Evolutionary conservation across 371 early-diverging fungal species (phyloP).

Genomic region (Mucor irregularis): DNA sequence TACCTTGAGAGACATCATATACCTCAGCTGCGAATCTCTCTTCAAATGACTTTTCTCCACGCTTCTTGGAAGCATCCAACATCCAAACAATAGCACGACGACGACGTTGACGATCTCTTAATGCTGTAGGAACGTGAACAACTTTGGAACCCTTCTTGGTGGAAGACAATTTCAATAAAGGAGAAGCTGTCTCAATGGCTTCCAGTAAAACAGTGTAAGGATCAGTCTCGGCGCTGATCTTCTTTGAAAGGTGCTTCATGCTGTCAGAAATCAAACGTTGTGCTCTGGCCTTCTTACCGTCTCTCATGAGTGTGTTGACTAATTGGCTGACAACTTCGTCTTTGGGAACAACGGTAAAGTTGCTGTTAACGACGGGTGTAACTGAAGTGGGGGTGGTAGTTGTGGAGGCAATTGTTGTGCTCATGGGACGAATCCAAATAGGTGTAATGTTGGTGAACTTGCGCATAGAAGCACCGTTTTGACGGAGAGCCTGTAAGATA

Average conservation of each 20-base stretch:
- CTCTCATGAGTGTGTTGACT: conserved; percentile 86
- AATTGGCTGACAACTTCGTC: conserved; percentile 76
- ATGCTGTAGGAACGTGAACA: conserved; percentile 76
- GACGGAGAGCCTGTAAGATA: conserved; percentile 27
- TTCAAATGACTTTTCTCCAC: conserved; percentile 66
- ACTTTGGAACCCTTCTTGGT: conserved; percentile 80
- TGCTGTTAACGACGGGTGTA: conserved; percentile 3
- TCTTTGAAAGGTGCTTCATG: conserved; percentile 65
- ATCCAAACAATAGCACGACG: conserved; percentile 91
- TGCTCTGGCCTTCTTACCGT: conserved; percentile 82
- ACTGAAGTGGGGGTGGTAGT: background rate
- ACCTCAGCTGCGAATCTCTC: conserved; percentile 82
- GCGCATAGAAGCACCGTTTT: conserved; percentile 16
- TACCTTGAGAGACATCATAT: conserved; percentile 76
- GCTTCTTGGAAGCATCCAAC: conserved; percentile 71
- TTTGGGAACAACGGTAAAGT: conserved; percentile 34
- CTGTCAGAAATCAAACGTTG: conserved; percentile 71
- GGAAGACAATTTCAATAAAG: conserved; percentile 72
- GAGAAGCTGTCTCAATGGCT: conserved; percentile 78
- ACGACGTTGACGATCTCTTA: conserved; percentile 78
- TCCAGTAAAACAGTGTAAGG: conserved; percentile 67
- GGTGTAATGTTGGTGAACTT: conserved; percentile 7
- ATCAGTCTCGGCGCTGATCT: conserved; percentile 53
- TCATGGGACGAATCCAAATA: conserved; percentile 21
- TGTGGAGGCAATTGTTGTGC: background rate